Evolutionary conservation across 2,329 filamentous ascomycete species (phyloP).

Genomic region (Botrytis byssoidea): DNA sequence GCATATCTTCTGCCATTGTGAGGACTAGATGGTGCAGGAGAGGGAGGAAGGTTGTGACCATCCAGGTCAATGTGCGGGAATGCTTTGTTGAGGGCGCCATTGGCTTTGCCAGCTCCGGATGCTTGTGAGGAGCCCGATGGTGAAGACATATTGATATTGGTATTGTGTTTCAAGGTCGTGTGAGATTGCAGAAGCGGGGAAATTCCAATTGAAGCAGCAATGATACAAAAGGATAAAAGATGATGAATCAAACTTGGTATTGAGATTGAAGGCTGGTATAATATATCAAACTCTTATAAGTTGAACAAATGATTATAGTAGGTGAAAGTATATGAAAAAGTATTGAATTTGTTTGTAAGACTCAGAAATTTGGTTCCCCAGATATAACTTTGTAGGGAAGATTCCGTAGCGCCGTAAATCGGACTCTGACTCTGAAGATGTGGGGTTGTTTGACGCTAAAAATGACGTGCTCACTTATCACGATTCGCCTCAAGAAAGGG

Average conservation of each 20-base stretch:
- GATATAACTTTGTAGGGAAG: not conserved
- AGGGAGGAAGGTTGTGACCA: slow-evolving; percentile 83
- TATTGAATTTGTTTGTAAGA: not conserved
- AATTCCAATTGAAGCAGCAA: not conserved
- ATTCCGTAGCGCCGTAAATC: slow-evolving; percentile 8
- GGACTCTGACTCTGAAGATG: slow-evolving; percentile 13
- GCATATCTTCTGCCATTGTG: slow-evolving; percentile 84
- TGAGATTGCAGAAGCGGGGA: slow-evolving; percentile 3
- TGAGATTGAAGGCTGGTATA: not conserved
- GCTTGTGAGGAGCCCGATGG: slow-evolving; percentile 32
- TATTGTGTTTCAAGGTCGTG: not conserved
- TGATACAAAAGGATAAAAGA: not conserved
- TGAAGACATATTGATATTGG: slow-evolving; percentile 39
- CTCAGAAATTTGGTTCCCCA: slow-evolving; percentile 14
- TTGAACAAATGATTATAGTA: not conserved
- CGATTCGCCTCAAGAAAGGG: slow-evolving; percentile 1
- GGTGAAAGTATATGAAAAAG: not conserved
- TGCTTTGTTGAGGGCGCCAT: slow-evolving; percentile 33
- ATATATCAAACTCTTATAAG: not conserved
- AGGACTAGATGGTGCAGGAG: slow-evolving; percentile 89
- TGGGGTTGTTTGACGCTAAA: slow-evolving; percentile 18
- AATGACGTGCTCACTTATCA: slow-evolving; percentile 20
- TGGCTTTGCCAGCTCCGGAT: slow-evolving; percentile 31
- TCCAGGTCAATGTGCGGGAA: slow-evolving; percentile 66
- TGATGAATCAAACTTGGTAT: not conserved